phyloP scores from a whole-genome alignment of 2,329 filamentous ascomycete species.

The Colletotrichum eleusines region DNA sequence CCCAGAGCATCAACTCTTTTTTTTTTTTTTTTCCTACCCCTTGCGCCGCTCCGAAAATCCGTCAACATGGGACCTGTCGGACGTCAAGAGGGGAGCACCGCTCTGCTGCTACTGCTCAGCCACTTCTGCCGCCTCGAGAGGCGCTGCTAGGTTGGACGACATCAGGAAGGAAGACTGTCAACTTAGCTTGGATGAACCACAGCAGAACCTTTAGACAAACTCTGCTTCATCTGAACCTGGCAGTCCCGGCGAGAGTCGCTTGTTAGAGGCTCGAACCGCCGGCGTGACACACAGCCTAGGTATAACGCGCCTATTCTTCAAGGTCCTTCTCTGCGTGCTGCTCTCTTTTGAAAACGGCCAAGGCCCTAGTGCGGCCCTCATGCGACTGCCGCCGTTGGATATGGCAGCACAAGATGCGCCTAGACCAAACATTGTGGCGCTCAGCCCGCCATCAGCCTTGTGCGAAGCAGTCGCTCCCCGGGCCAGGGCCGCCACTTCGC shows the following conservation, averaged over 20 bases:
- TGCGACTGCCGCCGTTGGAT: conserved; percentile 28
- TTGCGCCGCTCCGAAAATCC: not conserved
- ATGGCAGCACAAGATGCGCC: conserved; percentile 19
- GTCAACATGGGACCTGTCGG: not conserved
- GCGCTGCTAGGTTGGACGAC: conserved; percentile 1
- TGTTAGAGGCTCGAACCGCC: not conserved
- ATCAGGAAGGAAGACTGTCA: conserved; percentile 7
- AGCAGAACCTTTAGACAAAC: conserved; percentile 16
- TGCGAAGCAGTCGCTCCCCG: not conserved
- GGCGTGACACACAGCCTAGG: not conserved
- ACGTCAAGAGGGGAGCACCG: not conserved
- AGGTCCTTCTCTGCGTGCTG: not conserved
- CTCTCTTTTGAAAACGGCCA: conserved; percentile 13
- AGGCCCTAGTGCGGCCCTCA: conserved; percentile 16
- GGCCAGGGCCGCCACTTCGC: not conserved
- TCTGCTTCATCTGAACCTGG: conserved; percentile 28
- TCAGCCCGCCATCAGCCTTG: conserved; percentile 26
- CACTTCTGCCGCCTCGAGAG: conserved; percentile 1
- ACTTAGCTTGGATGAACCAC: conserved; percentile 28
- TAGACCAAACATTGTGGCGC: conserved; percentile 1
- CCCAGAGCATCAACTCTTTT: conserved; percentile 1
- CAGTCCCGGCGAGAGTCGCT: conserved; percentile 9
- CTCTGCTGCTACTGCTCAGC: not conserved
- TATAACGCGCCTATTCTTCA: not conserved
- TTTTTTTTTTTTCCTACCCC: not conserved